Evolutionary conservation across 176 grass and related monocot genomes (phyloP).

Genomic region (Thalia dealbata): DNA sequence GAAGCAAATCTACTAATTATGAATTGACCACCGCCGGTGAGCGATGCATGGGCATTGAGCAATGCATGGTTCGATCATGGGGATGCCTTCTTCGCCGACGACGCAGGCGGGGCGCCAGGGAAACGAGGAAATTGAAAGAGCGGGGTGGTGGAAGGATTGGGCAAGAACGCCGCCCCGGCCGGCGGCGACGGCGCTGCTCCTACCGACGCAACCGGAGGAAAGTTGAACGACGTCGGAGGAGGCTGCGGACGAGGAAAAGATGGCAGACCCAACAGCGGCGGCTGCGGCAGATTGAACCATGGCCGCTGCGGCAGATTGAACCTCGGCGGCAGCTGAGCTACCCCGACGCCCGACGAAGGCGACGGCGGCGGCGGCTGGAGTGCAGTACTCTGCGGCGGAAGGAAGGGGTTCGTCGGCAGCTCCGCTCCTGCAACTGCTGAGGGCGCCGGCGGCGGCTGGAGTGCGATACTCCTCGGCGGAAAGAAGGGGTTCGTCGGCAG

Average conservation of each 20-base stretch:
- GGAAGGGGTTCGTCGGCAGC: slow-evolving; percentile 1
- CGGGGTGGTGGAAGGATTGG: neutral
- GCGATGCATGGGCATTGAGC: neutral
- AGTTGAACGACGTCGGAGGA: neutral
- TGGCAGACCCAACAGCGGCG: neutral
- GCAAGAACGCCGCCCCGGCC: neutral
- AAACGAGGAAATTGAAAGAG: slow-evolving; percentile 8
- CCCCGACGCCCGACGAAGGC: slow-evolving; percentile 18
- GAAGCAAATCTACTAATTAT: no score
- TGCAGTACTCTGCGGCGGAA: neutral
- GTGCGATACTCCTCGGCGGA: neutral
- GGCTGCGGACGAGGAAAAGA: slow-evolving; percentile 8
- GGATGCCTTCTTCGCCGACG: slow-evolving; percentile 5
- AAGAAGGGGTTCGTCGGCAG: slow-evolving; percentile 15
- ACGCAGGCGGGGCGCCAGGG: slow-evolving; percentile 12
- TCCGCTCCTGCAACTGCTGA: neutral
- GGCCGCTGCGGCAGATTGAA: neutral
- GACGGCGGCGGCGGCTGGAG: slow-evolving; percentile 1
- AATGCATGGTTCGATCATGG: neutral
- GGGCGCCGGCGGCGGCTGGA: neutral
- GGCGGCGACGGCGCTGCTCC: neutral
- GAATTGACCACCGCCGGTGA: neutral
- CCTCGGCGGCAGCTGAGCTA: slow-evolving; percentile 3
- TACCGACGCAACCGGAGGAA: neutral
- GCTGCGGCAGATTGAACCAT: neutral